Percentiles rank a stretch among this genome's conserved stretches.
Evolutionary conservation across 768 basidiomycete genomes (phyloP).

Genomic region (Tylopilus intermedius): DNA sequence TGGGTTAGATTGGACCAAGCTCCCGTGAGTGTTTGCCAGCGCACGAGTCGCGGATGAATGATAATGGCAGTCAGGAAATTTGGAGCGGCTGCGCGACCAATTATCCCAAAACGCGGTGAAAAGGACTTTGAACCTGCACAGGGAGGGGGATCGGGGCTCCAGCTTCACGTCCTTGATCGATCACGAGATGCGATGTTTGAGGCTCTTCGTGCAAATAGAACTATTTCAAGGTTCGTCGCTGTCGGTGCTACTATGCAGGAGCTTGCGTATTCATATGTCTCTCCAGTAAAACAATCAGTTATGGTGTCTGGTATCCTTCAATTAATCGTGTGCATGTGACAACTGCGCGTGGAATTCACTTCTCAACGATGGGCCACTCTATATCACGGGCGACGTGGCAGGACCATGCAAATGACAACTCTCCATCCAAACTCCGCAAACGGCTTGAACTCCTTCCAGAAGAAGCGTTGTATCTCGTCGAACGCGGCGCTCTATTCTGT

Average conservation of each 20-base stretch:
- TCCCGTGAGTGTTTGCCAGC: slow-evolving; percentile 43
- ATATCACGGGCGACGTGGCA: slow-evolving; percentile 43
- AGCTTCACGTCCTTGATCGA: slow-evolving; percentile 74
- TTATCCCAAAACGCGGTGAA: slow-evolving; percentile 94
- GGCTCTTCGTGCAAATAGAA: slow-evolving; percentile 66
- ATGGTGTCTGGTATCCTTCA: slow-evolving; percentile 73
- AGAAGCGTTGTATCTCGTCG: slow-evolving; percentile 90
- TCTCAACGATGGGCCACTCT: slow-evolving; percentile 77
- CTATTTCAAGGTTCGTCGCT: slow-evolving; percentile 62
- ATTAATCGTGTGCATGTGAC: slow-evolving; percentile 64
- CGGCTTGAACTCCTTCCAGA: slow-evolving; percentile 87
- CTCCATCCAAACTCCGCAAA: slow-evolving; percentile 45
- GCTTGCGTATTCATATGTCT: background rate
- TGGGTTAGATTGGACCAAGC: slow-evolving; percentile 77
- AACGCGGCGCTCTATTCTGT: slow-evolving; percentile 83
- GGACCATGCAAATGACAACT: slow-evolving; percentile 24
- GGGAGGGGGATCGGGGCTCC: slow-evolving; percentile 63
- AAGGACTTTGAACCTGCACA: slow-evolving; percentile 90
- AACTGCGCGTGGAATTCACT: slow-evolving; percentile 76
- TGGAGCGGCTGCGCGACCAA: slow-evolving; percentile 43
- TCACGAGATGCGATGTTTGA: slow-evolving; percentile 85
- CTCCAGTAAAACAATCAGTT: slow-evolving; percentile 58
- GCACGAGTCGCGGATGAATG: slow-evolving; percentile 6
- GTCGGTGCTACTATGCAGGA: background rate
- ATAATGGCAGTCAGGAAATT: slow-evolving; percentile 11